phyloP scores from a whole-genome alignment of 202 grass and related monocot species.

The Elaeis oleifera region DNA sequence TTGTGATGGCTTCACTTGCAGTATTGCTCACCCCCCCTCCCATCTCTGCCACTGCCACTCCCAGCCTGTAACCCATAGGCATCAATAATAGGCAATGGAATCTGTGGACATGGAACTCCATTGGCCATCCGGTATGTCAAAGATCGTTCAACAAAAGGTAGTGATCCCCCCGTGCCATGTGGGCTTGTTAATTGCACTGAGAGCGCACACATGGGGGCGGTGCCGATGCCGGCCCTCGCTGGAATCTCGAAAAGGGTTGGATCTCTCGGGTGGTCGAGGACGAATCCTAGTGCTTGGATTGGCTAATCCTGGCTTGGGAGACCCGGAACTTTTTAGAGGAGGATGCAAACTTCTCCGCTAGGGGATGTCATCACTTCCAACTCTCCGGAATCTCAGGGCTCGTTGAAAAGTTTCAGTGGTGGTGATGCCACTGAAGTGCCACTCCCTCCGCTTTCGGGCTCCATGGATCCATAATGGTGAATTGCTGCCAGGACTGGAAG shows the following conservation, averaged over 20 bases:
- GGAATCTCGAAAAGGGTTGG: conserved; percentile 7
- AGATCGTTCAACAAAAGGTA: not conserved
- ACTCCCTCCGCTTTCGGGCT: too few relatives aligned
- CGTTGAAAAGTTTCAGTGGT: too few relatives aligned
- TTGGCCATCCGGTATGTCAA: not conserved
- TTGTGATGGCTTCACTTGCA: too few relatives aligned
- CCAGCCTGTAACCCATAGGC: conserved; percentile 16
- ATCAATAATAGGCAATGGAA: not conserved
- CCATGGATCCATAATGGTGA: too few relatives aligned
- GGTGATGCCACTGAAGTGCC: too few relatives aligned
- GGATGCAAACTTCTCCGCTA: too few relatives aligned
- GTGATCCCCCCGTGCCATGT: not conserved
- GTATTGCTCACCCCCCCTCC: not conserved
- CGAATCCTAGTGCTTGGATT: not conserved
- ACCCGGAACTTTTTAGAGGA: not conserved
- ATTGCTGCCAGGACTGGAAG: too few relatives aligned
- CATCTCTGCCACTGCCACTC: not conserved
- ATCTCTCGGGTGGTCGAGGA: not conserved
- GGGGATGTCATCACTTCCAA: too few relatives aligned
- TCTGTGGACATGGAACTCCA: not conserved
- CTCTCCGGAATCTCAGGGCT: too few relatives aligned
- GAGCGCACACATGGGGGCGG: not conserved
- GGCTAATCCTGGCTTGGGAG: not conserved
- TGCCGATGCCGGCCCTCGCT: not conserved
- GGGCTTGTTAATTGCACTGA: not conserved